phyloP scores from a whole-genome alignment of 108 stramenopile species.

The Phaeodactylum tricornutum region DNA sequence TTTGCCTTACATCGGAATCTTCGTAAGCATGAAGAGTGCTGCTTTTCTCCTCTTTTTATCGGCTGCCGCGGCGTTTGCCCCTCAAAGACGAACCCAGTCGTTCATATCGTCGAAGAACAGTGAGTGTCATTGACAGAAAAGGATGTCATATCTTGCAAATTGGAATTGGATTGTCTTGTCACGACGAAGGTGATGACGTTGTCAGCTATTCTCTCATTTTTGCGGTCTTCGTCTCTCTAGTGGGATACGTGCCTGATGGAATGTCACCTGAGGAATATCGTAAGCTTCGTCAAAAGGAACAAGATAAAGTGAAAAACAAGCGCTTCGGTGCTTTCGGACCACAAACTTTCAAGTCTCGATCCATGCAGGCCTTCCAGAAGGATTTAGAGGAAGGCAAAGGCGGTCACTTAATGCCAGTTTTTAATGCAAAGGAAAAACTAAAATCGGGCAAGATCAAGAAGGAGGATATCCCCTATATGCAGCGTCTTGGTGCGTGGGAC shows the following conservation, averaged over 20 bases:
- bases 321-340: constrained; percentile 25
- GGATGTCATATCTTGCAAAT: no score
- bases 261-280: constrained; percentile 21
- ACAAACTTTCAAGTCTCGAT: constrained; percentile 46
- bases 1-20: no score
- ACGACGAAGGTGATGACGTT: no score
- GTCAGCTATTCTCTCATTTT: no score
- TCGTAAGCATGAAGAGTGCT: no score
- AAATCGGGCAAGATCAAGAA: constrained; percentile 34
- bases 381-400: constrained; percentile 47
- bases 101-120: no score
- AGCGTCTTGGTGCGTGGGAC: constrained; percentile 61
- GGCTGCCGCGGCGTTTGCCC: no score
- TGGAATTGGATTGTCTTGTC: no score
- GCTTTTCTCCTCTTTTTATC: no score
- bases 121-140: no score
- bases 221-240: no score
- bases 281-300: constrained; percentile 10
- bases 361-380: constrained; percentile 49
- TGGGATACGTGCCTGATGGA: constrained; percentile 24
- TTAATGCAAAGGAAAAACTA: constrained; percentile 42
- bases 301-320: constrained; percentile 4
- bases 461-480: constrained; percentile 77
- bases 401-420: constrained; percentile 46
- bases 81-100: no score